Evolutionary conservation across 2,329 filamentous ascomycete species (phyloP).

Genomic region (Gremmenia infestans): DNA sequence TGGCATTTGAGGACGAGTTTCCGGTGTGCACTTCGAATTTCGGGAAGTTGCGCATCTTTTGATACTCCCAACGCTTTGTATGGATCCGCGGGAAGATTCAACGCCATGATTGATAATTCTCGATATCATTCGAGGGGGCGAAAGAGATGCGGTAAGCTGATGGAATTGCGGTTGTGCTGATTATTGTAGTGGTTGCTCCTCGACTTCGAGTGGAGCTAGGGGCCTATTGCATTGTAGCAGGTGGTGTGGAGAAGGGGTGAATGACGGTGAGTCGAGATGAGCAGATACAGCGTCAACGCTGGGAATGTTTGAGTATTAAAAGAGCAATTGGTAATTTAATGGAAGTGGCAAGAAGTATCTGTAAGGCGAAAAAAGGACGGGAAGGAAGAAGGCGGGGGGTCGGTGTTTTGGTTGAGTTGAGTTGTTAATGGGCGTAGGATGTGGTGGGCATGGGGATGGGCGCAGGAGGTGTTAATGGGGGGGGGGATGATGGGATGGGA

Average conservation of each 20-base stretch:
- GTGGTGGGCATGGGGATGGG: too few species aligned
- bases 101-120: slow-evolving; percentile 17
- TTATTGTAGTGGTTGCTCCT: slow-evolving; percentile 13
- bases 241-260: neutral
- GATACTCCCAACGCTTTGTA: slow-evolving; percentile 72
- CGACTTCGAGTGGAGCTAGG: neutral
- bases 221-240: slow-evolving; percentile 22
- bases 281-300: neutral
- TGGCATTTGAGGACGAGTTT: slow-evolving; percentile 87
- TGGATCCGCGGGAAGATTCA: slow-evolving; percentile 52
- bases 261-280: neutral
- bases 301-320: neutral
- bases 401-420: too few species aligned
- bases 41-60: slow-evolving; percentile 62
- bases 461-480: too few species aligned
- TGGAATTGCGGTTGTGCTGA: neutral
- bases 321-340: neutral
- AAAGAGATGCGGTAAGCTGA: slow-evolving; percentile 3
- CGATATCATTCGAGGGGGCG: slow-evolving; percentile 11
- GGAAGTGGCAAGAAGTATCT: neutral
- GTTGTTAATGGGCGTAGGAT: too few species aligned
- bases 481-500: too few species aligned
- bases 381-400: too few species aligned
- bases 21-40: slow-evolving; percentile 75
- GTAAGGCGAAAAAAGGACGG: too few species aligned